Base-by-base conservation (phyloP, 2,329 filamentous ascomycete species). In the Xylaria hypoxylon region DNA sequence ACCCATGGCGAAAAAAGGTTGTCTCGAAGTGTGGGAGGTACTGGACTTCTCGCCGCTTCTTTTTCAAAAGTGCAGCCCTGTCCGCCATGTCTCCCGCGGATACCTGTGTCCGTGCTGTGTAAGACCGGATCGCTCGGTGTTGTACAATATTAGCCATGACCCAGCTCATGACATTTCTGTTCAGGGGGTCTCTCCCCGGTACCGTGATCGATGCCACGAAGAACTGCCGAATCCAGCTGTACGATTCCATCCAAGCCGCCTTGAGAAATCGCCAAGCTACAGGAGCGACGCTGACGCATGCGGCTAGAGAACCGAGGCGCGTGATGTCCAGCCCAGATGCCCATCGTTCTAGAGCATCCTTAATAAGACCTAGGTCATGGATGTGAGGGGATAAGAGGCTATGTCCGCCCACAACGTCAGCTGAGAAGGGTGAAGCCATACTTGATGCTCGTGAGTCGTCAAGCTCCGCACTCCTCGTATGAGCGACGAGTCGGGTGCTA, bases 1-100 rank as follows among this genome's bases (percentile, higher is more conserved):
- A 78, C 5, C 79, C 75, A 70, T 85, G 83, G 78, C 83, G 84
- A 69, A 89, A 85, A 80, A 82, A 83, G 7, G 79, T 73, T 1
- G 79, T 77, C 17, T 80, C 77, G 72, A 81, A 84, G 55, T 83
- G 82, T 0, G 82, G 82, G 5, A 79, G 75, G 53, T 83, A 84
- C 64, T 83, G 80, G 2, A 83, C 74, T 1, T 79, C 73, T 47
- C 81, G 77, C 10, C 76, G 75, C 15, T 79, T 81, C 72, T 81
- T 82, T 65, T 81, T 82, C 1, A 82, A 74, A 15, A 78, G 77
- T 0, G 78, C 78, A 3, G 77, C 80, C 3, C 80, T 76, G 40
- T 82, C 80, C 17, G 77, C 67, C 15, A 72, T 71, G 22, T 75
- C 68, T 4, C 77, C 74, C 5, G 76, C 70, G 13, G 74, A 75